These are phyloP conservation scores for Vanrija sp. DNA, from an alignment of 1,284 basidiomycete species.

Conservation along the genomic window DNA sequence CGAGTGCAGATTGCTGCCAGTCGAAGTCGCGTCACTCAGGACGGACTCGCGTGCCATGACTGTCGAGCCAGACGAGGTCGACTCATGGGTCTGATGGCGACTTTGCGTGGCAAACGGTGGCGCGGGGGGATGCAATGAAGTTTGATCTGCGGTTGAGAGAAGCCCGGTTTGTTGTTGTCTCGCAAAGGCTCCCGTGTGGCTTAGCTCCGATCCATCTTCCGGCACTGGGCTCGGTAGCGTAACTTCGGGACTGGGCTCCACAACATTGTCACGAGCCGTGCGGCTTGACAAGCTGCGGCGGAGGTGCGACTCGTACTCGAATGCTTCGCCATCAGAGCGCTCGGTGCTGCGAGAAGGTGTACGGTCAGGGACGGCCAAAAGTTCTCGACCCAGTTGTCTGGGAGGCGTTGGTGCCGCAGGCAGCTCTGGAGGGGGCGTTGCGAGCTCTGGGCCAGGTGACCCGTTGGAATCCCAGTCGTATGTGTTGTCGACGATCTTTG, in stretches of 20 bases:
- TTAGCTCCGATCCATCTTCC: conserved; percentile 2
- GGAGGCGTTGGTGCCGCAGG: neutral
- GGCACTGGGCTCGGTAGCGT: conserved; percentile 4
- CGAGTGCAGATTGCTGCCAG: too few relatives aligned
- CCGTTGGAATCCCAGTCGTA: neutral
- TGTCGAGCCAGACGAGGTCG: conserved; percentile 32
- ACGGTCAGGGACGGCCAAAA: conserved; percentile 19
- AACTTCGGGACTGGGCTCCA: conserved; percentile 4
- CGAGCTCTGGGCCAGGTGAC: neutral
- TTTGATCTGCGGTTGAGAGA: neutral
- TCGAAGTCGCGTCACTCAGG: too few relatives aligned
- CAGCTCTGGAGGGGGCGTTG: neutral
- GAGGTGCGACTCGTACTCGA: conserved; percentile 44
- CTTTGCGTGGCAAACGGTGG: conserved; percentile 23
- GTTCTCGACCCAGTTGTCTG: neutral
- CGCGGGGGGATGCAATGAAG: neutral
- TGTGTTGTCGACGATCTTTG: neutral
- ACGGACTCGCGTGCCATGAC: conserved; percentile 18
- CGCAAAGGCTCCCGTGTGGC: neutral
- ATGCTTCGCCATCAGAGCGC: conserved; percentile 36
- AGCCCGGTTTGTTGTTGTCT: neutral
- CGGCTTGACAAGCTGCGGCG: conserved; percentile 37
- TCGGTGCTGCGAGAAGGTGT: conserved; percentile 35
- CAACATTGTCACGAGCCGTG: conserved; percentile 28
- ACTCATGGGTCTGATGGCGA: conserved; percentile 24